Conservation (phyloP, 2,329 filamentous ascomycete genomes). For the Scedosporium apiospermum region DNA sequence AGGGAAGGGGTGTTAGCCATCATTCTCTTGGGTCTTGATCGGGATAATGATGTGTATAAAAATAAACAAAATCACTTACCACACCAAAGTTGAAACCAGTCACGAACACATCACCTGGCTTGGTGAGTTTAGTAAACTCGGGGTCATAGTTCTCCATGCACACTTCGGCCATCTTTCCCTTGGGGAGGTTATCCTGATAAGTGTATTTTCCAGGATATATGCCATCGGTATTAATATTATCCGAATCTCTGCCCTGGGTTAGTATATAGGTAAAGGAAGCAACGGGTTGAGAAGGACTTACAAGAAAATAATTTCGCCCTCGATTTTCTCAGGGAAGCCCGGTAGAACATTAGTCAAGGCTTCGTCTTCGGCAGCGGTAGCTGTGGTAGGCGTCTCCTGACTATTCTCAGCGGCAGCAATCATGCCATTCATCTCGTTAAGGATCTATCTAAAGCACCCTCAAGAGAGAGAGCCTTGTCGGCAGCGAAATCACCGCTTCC, state of each 20-base stretch:
- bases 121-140: constrained; percentile 53
- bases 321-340: constrained; percentile 75
- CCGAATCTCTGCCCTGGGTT: constrained; percentile 42
- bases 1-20: too few species aligned
- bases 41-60: too few species aligned
- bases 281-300: too few species aligned
- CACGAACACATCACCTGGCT: constrained; percentile 70
- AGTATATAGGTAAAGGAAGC: too few species aligned
- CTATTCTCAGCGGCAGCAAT: constrained; percentile 32
- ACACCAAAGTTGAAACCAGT: constrained; percentile 79
- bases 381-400: constrained; percentile 8
- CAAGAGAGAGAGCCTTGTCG: constrained; percentile 56
- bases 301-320: constrained; percentile 78
- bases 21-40: too few species aligned
- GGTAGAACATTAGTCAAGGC: constrained; percentile 62
- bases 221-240: constrained; percentile 81
- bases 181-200: constrained; percentile 75
- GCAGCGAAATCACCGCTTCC: constrained; percentile 57
- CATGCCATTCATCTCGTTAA: constrained; percentile 57
- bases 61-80: constrained; percentile 28
- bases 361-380: constrained; percentile 22
- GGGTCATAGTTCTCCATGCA: constrained; percentile 93
- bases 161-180: constrained; percentile 74
- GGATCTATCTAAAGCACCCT: constrained; percentile 61
- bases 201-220: constrained; percentile 89